Evolutionary conservation across 305 asterid species (phyloP).

Genomic region (Fraxinus angustifolia): DNA sequence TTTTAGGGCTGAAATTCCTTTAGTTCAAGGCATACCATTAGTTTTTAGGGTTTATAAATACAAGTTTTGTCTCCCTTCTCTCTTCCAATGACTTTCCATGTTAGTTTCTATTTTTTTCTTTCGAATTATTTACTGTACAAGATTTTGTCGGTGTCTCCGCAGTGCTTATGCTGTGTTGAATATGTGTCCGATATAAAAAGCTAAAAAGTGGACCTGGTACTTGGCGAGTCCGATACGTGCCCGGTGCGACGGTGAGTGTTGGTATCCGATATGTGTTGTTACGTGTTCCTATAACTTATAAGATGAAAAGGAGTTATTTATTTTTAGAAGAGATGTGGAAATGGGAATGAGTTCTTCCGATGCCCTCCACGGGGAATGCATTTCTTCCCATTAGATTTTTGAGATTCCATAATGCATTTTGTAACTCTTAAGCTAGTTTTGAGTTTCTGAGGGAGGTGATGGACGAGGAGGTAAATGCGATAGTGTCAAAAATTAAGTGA

Average conservation of each 20-base stretch:
- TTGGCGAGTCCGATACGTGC: not conserved
- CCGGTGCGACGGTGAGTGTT: not conserved
- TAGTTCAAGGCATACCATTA: not conserved
- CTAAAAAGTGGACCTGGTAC: not conserved
- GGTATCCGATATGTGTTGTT: not conserved
- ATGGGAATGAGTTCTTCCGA: not conserved
- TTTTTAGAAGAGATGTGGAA: not conserved
- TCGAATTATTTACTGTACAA: not conserved
- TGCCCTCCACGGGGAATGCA: not conserved
- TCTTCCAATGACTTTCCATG: not conserved
- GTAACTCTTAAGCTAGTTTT: not conserved
- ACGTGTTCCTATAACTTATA: not conserved
- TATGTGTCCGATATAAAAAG: not conserved
- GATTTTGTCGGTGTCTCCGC: not conserved
- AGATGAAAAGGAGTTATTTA: not conserved
- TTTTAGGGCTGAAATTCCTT: not conserved
- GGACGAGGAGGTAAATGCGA: not conserved
- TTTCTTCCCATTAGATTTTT: not conserved
- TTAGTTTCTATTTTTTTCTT: not conserved
- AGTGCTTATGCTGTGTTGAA: not conserved
- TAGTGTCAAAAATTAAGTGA: not conserved
- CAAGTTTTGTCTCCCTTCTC: not conserved
- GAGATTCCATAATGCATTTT: not conserved
- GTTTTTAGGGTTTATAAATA: not conserved
- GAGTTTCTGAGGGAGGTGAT: not conserved